phyloP scores from a whole-genome alignment of 495 filamentous ascomycete genomes.

The Aspergillus steynii region DNA sequence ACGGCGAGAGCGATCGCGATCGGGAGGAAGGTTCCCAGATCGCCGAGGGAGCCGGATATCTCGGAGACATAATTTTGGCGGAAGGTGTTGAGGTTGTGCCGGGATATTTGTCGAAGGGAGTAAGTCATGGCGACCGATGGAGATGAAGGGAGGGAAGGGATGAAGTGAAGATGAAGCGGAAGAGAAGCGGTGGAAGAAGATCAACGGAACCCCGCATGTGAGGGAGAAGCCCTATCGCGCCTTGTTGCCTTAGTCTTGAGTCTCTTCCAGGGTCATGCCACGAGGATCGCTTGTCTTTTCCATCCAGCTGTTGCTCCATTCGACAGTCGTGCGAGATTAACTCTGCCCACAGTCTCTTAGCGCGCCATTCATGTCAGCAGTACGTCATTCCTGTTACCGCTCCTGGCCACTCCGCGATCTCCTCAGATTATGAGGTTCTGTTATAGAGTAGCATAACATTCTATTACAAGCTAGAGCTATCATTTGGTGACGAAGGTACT shows the following conservation, averaged over 20 bases:
- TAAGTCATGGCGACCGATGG: slow-evolving; percentile 19
- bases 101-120: slow-evolving; percentile 34
- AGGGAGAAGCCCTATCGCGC: background rate
- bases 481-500: too few species aligned
- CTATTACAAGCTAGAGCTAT: too few species aligned
- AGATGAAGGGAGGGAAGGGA: background rate
- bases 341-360: background rate
- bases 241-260: background rate
- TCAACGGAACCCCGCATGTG: background rate
- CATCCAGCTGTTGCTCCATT: too few species aligned
- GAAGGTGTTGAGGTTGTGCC: slow-evolving; percentile 43
- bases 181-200: background rate
- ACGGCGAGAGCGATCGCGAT: slow-evolving; percentile 80
- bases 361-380: slow-evolving; percentile 36
- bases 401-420: slow-evolving; percentile 16
- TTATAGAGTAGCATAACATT: too few species aligned
- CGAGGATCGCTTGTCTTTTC: background rate
- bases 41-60: slow-evolving; percentile 86
- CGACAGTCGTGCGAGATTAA: too few species aligned
- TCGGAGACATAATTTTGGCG: slow-evolving; percentile 66
- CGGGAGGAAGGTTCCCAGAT: slow-evolving; percentile 88
- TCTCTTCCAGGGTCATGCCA: too few species aligned
- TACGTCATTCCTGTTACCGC: slow-evolving; percentile 20
- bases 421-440: too few species aligned
- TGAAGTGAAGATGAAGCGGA: slow-evolving; percentile 1